These are phyloP conservation scores for Acacia melanoxylon DNA, from an alignment of 306 rosid genomes.

Conservation along the genomic window DNA sequence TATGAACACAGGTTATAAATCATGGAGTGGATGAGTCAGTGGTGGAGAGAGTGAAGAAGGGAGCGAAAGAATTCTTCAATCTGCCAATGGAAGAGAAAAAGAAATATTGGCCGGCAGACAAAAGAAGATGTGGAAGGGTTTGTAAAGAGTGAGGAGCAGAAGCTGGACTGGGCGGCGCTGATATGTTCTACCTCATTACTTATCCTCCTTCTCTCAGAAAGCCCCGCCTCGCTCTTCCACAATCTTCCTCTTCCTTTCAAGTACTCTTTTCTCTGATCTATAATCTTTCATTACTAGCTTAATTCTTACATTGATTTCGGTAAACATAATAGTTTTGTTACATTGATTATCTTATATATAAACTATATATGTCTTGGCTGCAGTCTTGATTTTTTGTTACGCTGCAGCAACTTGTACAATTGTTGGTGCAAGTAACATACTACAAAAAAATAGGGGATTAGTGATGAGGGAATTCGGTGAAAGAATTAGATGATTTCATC, in stretches of 20 bases:
- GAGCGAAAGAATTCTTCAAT: neutral
- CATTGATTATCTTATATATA: neutral
- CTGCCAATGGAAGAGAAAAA: neutral
- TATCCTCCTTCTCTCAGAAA: neutral
- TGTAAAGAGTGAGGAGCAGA: neutral
- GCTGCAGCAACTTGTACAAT: neutral
- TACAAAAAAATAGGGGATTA: too few species aligned
- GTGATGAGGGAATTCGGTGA: too few species aligned
- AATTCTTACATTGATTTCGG: too few species aligned
- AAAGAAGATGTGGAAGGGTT: neutral
- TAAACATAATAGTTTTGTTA: neutral
- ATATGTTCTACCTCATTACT: neutral
- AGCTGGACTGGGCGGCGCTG: conserved; percentile 5
- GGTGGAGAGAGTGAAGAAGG: neutral
- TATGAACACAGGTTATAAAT: neutral
- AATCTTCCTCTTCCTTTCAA: neutral
- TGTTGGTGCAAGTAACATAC: neutral
- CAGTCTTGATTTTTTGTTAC: neutral
- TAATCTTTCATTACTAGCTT: too few species aligned
- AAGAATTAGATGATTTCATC: too few species aligned
- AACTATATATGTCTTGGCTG: neutral
- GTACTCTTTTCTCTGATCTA: neutral
- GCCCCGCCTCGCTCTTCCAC: neutral
- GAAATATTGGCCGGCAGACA: neutral
- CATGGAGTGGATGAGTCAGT: neutral